Evolutionary conservation across 164 flowering plant species (phyloP).

Genomic region (Kalanchoe fedtschenkoi): DNA sequence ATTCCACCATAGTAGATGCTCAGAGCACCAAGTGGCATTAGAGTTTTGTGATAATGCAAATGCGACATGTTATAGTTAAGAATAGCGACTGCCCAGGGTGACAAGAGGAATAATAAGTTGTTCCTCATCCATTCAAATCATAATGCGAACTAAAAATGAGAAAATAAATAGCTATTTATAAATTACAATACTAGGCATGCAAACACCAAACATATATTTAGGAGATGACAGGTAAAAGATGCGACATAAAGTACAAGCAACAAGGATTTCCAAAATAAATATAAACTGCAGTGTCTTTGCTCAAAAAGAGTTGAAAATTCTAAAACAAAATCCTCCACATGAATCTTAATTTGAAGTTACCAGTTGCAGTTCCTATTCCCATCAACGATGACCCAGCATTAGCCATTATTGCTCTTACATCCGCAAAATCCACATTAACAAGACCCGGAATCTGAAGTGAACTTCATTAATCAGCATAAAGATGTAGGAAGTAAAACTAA

Average conservation of each 20-base stretch:
- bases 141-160: background rate
- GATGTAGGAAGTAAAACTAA: background rate
- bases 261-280: background rate
- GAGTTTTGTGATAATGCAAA: background rate
- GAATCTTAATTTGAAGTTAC: background rate
- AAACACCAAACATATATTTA: background rate
- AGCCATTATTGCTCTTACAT: no score
- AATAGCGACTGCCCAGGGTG: background rate
- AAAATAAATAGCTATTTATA: background rate
- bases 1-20: background rate
- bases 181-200: no score
- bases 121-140: background rate
- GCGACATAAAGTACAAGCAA: background rate
- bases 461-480: background rate
- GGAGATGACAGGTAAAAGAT: background rate
- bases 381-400: no score
- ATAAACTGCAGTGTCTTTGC: background rate
- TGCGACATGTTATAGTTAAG: background rate
- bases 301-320: background rate
- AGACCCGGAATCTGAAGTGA: conserved; percentile 51
- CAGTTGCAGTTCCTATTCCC: no score
- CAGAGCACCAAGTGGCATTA: background rate
- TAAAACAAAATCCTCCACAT: background rate
- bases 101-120: background rate
- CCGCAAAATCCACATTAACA: conserved; percentile 79